A percentile compares a stretch with the other conserved stretches of the same genome.
phyloP scores from a whole-genome alignment of 208 protist genomes.

The Dictyostelium gargantuum region DNA sequence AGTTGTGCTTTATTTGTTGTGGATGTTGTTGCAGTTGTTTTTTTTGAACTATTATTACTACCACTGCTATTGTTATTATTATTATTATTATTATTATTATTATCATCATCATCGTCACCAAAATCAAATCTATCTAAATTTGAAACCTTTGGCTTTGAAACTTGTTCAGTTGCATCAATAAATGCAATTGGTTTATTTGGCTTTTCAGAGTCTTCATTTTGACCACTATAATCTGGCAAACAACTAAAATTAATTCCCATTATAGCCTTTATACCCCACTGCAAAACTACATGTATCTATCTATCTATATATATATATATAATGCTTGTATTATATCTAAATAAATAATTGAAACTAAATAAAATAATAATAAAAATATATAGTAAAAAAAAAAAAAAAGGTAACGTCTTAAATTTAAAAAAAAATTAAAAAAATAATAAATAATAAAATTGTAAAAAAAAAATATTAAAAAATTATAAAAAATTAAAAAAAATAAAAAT shows the following conservation, averaged over 20 bases:
- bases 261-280: no score
- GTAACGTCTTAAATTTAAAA: no score
- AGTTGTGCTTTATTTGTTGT: background rate
- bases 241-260: constrained; percentile 17
- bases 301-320: no score
- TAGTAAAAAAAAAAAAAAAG: no score
- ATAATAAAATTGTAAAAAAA: no score
- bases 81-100: background rate
- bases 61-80: background rate
- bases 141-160: background rate
- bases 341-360: no score
- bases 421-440: no score
- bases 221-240: background rate
- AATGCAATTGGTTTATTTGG: constrained; percentile 3
- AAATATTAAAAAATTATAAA: no score
- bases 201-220: background rate
- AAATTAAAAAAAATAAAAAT: no score
- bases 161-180: background rate
- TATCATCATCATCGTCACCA: background rate
- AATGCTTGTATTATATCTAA: no score
- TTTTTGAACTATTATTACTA: background rate
- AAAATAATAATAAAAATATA: no score
- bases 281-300: no score
- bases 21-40: background rate
- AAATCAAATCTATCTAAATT: background rate